A percentile compares a stretch with the other conserved stretches of the same genome.
phyloP scores from a whole-genome alignment of 2,329 filamentous ascomycete species.

The Arthroderma uncinatum region DNA sequence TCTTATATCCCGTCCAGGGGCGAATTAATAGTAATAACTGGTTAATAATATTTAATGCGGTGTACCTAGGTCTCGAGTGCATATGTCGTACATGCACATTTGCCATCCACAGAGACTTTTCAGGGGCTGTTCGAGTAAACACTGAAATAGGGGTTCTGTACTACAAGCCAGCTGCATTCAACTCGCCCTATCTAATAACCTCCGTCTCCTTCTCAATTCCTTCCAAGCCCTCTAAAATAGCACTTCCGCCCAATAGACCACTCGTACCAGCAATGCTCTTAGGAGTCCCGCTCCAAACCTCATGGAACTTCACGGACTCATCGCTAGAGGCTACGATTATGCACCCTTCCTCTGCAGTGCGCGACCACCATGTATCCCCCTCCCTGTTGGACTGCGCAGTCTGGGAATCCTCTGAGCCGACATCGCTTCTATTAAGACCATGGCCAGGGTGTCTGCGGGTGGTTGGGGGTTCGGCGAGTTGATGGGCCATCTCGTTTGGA shows the following conservation, averaged over 20 bases:
- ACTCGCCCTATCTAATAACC: conserved; percentile 49
- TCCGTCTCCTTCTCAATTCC: conserved; percentile 55
- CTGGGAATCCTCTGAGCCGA: not conserved
- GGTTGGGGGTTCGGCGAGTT: not conserved
- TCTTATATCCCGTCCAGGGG: not conserved
- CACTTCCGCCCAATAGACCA: conserved; percentile 65
- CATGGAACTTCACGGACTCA: conserved; percentile 86
- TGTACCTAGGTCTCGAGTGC: not conserved
- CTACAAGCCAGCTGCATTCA: not conserved
- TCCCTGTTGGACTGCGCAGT: conserved; percentile 32
- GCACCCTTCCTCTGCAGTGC: conserved; percentile 60
- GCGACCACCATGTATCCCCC: conserved; percentile 44
- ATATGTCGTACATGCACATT: not conserved
- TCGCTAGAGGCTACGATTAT: conserved; percentile 88
- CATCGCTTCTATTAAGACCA: not conserved
- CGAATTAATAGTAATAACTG: not conserved
- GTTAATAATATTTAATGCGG: not conserved
- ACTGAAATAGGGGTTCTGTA: not conserved
- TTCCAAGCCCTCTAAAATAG: conserved; percentile 71
- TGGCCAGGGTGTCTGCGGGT: not conserved
- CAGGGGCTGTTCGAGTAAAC: not conserved
- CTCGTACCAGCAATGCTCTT: conserved; percentile 44
- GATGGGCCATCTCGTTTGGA: conserved; percentile 29
- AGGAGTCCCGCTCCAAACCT: conserved; percentile 67
- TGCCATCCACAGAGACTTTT: not conserved